Percentiles rank a stretch among this genome's conserved stretches.
These are phyloP conservation scores for Psilocybe tampanensis DNA, from an alignment of 768 basidiomycete species.

Conservation along the genomic window DNA sequence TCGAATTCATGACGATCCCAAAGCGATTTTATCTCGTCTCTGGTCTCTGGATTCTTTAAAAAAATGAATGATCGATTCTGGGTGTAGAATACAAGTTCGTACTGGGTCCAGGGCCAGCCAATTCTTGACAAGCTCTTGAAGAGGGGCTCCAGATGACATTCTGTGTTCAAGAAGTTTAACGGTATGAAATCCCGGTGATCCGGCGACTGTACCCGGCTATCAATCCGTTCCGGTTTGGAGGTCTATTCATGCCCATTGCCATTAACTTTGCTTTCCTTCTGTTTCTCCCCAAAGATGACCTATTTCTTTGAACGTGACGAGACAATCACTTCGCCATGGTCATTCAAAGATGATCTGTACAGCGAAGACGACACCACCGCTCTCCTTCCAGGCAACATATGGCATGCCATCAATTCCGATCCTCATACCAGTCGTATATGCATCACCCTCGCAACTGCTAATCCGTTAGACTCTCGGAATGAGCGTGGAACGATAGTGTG, in stretches of 20 bases:
- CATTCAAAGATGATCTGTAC: background rate
- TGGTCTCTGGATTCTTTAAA: constrained; percentile 51
- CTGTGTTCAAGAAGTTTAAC: background rate
- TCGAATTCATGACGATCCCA: constrained; percentile 41
- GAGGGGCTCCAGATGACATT: constrained; percentile 10
- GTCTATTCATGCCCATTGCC: background rate
- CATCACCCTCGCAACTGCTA: constrained; percentile 14
- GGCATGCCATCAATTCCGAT: constrained; percentile 12
- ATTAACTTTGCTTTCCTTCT: background rate
- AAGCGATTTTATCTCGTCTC: constrained; percentile 48
- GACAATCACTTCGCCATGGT: constrained; percentile 12
- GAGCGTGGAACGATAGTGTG: constrained; percentile 25
- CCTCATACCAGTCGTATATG: constrained; percentile 5
- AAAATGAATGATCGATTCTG: background rate
- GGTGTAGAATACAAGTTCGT: constrained; percentile 2
- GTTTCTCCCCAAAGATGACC: constrained; percentile 22
- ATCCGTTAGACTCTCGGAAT: background rate
- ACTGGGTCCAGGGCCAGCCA: constrained; percentile 42
- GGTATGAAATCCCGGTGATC: constrained; percentile 3
- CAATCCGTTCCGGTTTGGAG: background rate
- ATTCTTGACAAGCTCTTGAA: constrained; percentile 36
- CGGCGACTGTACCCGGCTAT: background rate
- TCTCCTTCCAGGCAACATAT: constrained; percentile 13
- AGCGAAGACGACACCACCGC: constrained; percentile 3
- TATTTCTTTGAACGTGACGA: constrained; percentile 28